These are phyloP conservation scores for Cryptosporidium xiaoi DNA, from an alignment of 169 alveolate genomes.

Conservation along the genomic window DNA sequence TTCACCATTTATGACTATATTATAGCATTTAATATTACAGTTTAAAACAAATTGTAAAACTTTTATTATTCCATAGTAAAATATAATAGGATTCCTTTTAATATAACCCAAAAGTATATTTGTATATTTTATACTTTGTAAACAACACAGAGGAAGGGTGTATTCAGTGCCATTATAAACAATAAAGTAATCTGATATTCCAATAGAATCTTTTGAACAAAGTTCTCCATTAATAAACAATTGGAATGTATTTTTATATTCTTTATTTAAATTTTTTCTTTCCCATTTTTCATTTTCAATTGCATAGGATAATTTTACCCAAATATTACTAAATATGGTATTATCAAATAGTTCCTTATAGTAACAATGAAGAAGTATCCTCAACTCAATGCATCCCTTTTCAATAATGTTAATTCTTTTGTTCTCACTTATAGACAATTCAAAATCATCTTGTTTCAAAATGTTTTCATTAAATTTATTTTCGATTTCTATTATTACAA, in stretches of 20 bases:
- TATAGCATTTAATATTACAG: slow-evolving; percentile 31
- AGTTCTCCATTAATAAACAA: slow-evolving; percentile 33
- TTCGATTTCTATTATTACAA: slow-evolving; percentile 15
- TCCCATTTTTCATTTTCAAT: slow-evolving; percentile 62
- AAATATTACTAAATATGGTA: slow-evolving; percentile 1
- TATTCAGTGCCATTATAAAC: slow-evolving; percentile 5
- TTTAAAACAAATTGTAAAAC: slow-evolving; percentile 7
- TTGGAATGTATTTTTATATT: slow-evolving; percentile 22
- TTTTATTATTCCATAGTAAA: slow-evolving; percentile 11
- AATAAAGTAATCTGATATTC: slow-evolving; percentile 7
- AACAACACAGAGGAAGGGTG: slow-evolving; percentile 28
- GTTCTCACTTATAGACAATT: too few species aligned
- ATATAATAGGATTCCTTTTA: slow-evolving; percentile 21
- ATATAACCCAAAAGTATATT: slow-evolving; percentile 12
- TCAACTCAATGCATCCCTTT: slow-evolving; percentile 8
- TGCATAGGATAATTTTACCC: slow-evolving; percentile 9
- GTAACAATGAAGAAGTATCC: slow-evolving; percentile 12
- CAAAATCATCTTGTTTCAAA: not conserved
- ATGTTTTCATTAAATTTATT: not conserved
- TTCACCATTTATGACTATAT: slow-evolving; percentile 33
- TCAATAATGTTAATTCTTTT: not conserved
- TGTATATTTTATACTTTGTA: slow-evolving; percentile 16
- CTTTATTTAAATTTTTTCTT: slow-evolving; percentile 5
- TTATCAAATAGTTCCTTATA: slow-evolving; percentile 30
- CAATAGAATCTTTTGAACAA: slow-evolving; percentile 11